Conservation (phyloP, 805 yeast species). For the Myxozyma vanderwaltii region DNA sequence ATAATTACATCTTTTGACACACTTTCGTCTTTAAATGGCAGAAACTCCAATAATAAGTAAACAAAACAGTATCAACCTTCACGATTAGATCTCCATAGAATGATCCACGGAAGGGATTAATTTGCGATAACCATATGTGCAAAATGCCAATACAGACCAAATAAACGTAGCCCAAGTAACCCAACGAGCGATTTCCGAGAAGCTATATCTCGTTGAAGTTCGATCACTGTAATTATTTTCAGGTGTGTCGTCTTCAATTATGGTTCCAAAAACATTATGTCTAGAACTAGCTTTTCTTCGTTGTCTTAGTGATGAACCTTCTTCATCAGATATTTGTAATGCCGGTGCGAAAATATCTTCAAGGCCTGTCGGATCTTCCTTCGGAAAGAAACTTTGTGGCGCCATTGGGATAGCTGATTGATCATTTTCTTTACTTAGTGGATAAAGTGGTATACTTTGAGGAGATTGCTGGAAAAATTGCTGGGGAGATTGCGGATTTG, state of each 20-base stretch:
- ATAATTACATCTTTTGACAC: too few relatives aligned
- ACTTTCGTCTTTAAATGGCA: too few relatives aligned
- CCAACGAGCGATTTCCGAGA: background rate
- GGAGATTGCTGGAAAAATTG: background rate
- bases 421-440: background rate
- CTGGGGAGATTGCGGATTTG: background rate
- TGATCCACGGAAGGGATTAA: constrained; percentile 6
- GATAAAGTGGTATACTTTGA: background rate
- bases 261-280: constrained; percentile 4
- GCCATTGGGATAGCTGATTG: background rate
- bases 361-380: constrained; percentile 27
- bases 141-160: constrained; percentile 1
- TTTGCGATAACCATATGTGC: constrained; percentile 4
- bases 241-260: background rate
- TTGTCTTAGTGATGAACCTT: background rate
- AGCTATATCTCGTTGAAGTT: background rate
- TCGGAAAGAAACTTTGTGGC: constrained; percentile 29
- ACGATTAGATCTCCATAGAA: constrained; percentile 1
- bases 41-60: too few relatives aligned
- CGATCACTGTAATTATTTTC: background rate
- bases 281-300: background rate
- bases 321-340: constrained; percentile 15
- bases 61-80: too few relatives aligned
- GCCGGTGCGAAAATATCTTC: constrained; percentile 30
- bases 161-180: background rate